phyloP scores from a whole-genome alignment of 2,329 filamentous ascomycete species.

The Scedosporium apiospermum region DNA sequence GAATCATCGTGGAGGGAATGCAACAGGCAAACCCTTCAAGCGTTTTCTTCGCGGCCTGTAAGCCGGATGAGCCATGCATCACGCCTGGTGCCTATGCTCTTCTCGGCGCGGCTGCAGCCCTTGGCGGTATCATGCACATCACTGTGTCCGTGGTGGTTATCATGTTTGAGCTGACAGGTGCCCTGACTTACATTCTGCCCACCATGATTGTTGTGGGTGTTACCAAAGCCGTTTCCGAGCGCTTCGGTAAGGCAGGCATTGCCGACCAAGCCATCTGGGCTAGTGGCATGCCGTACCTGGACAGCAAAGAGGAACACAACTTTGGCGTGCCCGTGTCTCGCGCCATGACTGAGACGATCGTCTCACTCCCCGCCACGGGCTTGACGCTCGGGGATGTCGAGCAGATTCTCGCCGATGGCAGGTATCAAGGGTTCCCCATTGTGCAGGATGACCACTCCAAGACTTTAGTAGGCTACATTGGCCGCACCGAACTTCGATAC shows the following conservation, averaged over 20 bases:
- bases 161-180: conserved; percentile 98
- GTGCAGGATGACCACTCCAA: conserved; percentile 65
- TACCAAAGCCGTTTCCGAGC: conserved; percentile 84
- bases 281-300: conserved; percentile 91
- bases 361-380: conserved; percentile 64
- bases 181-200: conserved; percentile 89
- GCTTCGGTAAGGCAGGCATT: conserved; percentile 92
- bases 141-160: conserved; percentile 96
- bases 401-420: conserved; percentile 63
- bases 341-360: conserved; percentile 73
- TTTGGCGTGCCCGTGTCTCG: conserved; percentile 90
- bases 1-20: conserved; percentile 83
- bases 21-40: conserved; percentile 77
- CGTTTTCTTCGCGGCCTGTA: conserved; percentile 78
- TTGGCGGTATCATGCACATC: conserved; percentile 97
- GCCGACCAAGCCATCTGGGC: conserved; percentile 99
- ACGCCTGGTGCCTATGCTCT: conserved; percentile 97
- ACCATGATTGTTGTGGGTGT: conserved; percentile 99
- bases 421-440: conserved; percentile 88
- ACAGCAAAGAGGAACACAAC: conserved; percentile 95
- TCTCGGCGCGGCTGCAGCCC: conserved; percentile 78
- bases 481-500: conserved; percentile 82
- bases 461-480: conserved; percentile 81
- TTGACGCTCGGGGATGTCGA: conserved; percentile 71
- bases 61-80: conserved; percentile 88